Evolutionary conservation across 2,329 filamentous ascomycete genomes (phyloP).

Genomic region (Hymenoscyphus scutula): DNA sequence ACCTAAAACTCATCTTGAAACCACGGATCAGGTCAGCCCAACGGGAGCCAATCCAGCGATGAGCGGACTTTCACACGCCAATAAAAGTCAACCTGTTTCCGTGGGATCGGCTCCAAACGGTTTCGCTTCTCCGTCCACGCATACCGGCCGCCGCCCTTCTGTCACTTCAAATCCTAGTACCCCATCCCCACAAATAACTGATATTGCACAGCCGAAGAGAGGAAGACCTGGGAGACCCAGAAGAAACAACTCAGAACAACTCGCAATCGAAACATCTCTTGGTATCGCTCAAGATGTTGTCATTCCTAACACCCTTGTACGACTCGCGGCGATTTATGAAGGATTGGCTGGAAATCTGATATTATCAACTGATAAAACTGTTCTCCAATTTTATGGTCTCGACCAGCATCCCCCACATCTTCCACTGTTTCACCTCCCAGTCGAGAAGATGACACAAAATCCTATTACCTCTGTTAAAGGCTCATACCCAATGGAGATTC

Average conservation of each 20-base stretch:
- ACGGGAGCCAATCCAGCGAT: not conserved
- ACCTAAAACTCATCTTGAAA: too few relatives aligned
- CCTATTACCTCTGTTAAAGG: slow-evolving; percentile 30
- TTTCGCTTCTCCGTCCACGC: not conserved
- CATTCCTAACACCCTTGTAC: slow-evolving; percentile 18
- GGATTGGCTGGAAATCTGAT: slow-evolving; percentile 30
- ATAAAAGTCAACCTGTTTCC: not conserved
- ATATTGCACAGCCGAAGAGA: not conserved
- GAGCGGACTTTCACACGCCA: not conserved
- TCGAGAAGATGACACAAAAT: slow-evolving; percentile 26
- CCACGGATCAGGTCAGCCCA: not conserved
- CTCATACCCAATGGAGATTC: slow-evolving; percentile 35
- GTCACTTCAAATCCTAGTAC: not conserved
- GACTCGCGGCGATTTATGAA: slow-evolving; percentile 27
- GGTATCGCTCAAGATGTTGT: slow-evolving; percentile 18
- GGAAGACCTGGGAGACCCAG: not conserved
- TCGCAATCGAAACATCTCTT: slow-evolving; percentile 11
- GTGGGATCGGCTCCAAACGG: not conserved
- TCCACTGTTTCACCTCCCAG: slow-evolving; percentile 21
- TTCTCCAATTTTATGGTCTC: slow-evolving; percentile 26
- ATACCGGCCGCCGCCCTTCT: not conserved
- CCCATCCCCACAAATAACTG: not conserved
- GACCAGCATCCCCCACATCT: slow-evolving; percentile 15
- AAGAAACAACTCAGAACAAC: slow-evolving; percentile 1
- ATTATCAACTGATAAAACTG: slow-evolving; percentile 27